These are phyloP conservation scores for Raphanus raphanistrum DNA, from an alignment of 345 rosid genomes.

Conservation along the genomic window DNA sequence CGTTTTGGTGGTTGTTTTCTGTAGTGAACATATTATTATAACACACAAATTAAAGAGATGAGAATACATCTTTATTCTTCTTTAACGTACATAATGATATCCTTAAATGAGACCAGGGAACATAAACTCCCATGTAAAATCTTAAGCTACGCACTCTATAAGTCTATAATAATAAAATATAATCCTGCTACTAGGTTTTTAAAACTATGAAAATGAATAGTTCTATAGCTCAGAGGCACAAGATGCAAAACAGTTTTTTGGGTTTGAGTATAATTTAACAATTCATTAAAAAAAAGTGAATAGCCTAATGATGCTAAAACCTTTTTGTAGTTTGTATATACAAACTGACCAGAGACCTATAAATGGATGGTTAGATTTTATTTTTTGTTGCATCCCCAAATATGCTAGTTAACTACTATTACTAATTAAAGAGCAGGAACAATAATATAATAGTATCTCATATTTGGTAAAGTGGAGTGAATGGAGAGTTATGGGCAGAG, in stretches of 20 bases:
- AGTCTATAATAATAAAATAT: neutral
- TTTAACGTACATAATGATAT: conserved; percentile 34
- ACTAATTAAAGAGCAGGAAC: conserved; percentile 14
- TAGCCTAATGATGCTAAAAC: conserved; percentile 22
- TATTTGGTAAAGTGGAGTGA: neutral
- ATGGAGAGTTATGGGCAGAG: conserved; percentile 20
- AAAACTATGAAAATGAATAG: neutral
- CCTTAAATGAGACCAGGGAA: conserved; percentile 40
- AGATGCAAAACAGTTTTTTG: too few relatives aligned
- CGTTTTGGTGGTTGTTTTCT: neutral
- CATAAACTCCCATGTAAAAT: conserved; percentile 15
- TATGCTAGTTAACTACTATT: conserved; percentile 5
- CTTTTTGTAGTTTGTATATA: conserved; percentile 20
- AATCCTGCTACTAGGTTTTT: neutral
- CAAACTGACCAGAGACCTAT: conserved; percentile 22
- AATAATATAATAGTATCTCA: neutral
- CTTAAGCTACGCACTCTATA: neutral
- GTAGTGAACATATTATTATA: neutral
- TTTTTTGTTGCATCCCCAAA: neutral
- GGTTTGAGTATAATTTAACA: too few relatives aligned
- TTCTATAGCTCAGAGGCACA: too few relatives aligned
- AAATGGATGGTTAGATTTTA: conserved; percentile 15
- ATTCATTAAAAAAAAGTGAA: neutral
- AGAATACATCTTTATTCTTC: conserved; percentile 8
- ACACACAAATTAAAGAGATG: neutral